Base-by-base conservation (phyloP, 1,139 yeast genomes). In the Scheffersomyces cryptocercus region DNA sequence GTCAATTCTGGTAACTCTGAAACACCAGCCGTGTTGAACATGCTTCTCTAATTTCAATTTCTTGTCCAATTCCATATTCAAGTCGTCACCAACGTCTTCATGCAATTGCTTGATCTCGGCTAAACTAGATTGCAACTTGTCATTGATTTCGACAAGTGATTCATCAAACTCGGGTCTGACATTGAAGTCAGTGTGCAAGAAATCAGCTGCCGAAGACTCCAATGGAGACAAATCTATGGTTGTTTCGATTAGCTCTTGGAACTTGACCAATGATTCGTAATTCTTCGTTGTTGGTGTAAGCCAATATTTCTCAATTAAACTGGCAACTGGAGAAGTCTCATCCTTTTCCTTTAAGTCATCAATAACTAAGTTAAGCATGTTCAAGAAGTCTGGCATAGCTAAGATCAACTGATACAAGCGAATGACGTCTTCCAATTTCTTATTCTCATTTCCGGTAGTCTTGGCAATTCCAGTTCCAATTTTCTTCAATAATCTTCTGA, bases 141-240 rank as follows among this genome's bases (percentile, higher is more conserved):
- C 65, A 55, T 84, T 82, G 43, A 89, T 80, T 14, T 72, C 76
- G 39, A 82, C 75, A 43, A 93, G 72, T 8, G 84, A 77, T 33
- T 86, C 91, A 58, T 91, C 96, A 58, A 91, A 91, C 54, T 89
- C 97, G 1, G 97, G 90, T 52, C 85, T 86, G 44, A 95, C 88
- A 54, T 88, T 82, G 55, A 86, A 89, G 59, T 91, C 93, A 45
- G 87, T 61, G 46, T 67, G 59, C 30, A 67, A 53, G 28, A 68
- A 57, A 33, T 65, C 67, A 39, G 55, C 56, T 1, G 64, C 61
- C 3, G 69, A 85, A 29, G 75, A 65, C 40, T 86, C 90, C 44
- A 90, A 74, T 2, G 96, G 91, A 28, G 84, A 81, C 37, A 93
- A 70, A 60, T 93, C 99, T 16, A 95, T 85, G 0, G 98, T 91